Evolutionary conservation across 176 grass and related monocot species (phyloP), one percentile per base, ranked within the genome.

Genomic region (Juncus inflexus): DNA sequence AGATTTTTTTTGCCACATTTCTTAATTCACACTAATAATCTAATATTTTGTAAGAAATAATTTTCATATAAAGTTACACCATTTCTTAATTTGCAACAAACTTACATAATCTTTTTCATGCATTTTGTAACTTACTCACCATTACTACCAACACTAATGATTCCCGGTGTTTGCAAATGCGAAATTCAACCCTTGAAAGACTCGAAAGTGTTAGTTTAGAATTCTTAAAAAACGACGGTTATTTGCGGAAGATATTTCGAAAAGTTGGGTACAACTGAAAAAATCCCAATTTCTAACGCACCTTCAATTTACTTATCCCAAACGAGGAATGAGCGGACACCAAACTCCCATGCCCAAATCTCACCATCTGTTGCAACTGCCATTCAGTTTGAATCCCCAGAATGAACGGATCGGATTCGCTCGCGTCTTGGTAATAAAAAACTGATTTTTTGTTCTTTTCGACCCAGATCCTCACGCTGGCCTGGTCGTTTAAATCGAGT

Each of bases 291-390:
- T 28, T 28, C 19, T 28, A 28, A 72, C 35, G 49, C 90, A 96
- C 87, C 91, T 96, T 96, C 40, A 96, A 73, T 76, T 96, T 96
- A 78, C 84, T 90, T 66, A 96, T 83, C 64, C 91, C 87, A 56
- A 90, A 96, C 7, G 81, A 85, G 10, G 84, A 96, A 55, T 90
- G 83, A 64, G 70, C 84, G 10, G 90, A 86, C 62, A 90, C 61
- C 60, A 90, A 73, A 52, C 78, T 82, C 64, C 82, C 83, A 71
- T 95, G 90, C 53, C 90, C 78, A 67, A 95, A 95, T 59, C 86
- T 80, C 61, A 90, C 77, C 86, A 87, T 95, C 68, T 95, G 86
- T 66, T 90, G 90, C 28, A 84, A 70, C 42, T 95, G 86, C 90
- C 86, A 95, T 40, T 95, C 83, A 14, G 90, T 95, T 78, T 95